phyloP scores from a whole-genome alignment of 345 rosid species.

The Eucalyptus camaldulensis region DNA sequence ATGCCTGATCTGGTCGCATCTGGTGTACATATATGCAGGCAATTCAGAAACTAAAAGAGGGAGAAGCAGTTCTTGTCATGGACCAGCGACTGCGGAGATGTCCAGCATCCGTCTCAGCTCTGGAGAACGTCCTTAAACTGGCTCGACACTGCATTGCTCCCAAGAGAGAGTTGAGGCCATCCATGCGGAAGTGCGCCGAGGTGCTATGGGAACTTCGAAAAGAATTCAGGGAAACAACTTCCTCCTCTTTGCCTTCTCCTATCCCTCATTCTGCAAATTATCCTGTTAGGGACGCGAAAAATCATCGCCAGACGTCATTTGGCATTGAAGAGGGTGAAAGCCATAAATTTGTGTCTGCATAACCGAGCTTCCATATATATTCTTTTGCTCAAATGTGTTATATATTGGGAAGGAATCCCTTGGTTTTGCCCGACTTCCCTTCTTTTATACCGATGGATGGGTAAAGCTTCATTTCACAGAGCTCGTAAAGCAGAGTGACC shows the following conservation, averaged over 20 bases:
- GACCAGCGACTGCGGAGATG: conserved; percentile 59
- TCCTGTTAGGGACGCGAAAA: conserved; percentile 16
- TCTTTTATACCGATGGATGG: neutral
- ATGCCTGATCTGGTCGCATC: neutral
- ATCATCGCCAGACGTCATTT: conserved; percentile 13
- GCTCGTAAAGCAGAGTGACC: neutral
- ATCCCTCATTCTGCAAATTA: conserved; percentile 30
- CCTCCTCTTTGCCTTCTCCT: conserved; percentile 18
- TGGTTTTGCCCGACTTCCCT: neutral
- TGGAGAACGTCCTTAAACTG: conserved; percentile 49
- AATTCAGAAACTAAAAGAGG: conserved; percentile 44
- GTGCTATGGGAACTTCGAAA: conserved; percentile 63
- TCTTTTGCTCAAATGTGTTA: neutral
- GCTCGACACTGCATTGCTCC: conserved; percentile 53
- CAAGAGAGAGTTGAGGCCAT: conserved; percentile 49
- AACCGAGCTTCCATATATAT: neutral
- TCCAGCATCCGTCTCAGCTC: conserved; percentile 46
- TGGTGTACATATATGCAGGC: conserved; percentile 30
- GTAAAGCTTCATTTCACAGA: neutral
- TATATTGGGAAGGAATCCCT: neutral
- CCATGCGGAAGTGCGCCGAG: conserved; percentile 69
- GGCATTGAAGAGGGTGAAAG: conserved; percentile 32
- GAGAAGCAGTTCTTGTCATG: conserved; percentile 59
- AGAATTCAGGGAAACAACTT: conserved; percentile 29
- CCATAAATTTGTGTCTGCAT: conserved; percentile 35